Evolutionary conservation across 2,329 filamentous ascomycete species (phyloP).

Genomic region (Geosmithia flava): DNA sequence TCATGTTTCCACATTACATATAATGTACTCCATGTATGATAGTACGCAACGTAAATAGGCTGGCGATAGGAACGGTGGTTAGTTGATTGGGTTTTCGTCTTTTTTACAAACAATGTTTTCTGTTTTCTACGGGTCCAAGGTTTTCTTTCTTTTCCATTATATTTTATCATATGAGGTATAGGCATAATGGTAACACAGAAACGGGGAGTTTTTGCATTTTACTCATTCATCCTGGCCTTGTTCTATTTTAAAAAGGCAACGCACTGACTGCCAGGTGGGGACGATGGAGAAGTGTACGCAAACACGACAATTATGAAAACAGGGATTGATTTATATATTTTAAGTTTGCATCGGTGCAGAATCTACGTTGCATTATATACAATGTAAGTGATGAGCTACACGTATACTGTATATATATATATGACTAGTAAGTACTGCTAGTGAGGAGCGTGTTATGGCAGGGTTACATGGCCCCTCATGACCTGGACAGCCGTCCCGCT

Average conservation of each 20-base stretch:
- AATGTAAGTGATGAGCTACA: background rate
- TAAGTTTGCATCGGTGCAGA: background rate
- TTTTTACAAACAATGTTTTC: too few species aligned
- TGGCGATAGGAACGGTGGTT: background rate
- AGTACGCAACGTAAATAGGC: background rate
- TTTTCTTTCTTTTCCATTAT: too few species aligned
- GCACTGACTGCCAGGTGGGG: too few species aligned
- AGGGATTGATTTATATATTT: background rate
- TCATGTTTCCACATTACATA: background rate
- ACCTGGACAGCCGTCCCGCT: constrained; percentile 20
- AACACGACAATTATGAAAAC: background rate
- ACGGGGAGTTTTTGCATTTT: too few species aligned
- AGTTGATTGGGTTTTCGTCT: background rate
- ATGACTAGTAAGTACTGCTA: background rate
- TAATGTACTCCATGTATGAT: background rate
- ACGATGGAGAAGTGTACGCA: too few species aligned
- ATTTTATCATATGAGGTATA: too few species aligned
- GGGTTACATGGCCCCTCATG: constrained; percentile 18
- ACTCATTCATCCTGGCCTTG: too few species aligned
- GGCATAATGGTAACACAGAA: too few species aligned
- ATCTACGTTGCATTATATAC: background rate
- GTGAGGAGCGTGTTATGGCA: constrained; percentile 5
- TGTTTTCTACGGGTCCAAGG: too few species aligned
- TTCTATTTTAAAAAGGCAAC: too few species aligned
- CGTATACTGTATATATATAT: background rate